Evolutionary conservation across 139 green algal genomes (phyloP).

Genomic region (Bryopsis sp.): DNA sequence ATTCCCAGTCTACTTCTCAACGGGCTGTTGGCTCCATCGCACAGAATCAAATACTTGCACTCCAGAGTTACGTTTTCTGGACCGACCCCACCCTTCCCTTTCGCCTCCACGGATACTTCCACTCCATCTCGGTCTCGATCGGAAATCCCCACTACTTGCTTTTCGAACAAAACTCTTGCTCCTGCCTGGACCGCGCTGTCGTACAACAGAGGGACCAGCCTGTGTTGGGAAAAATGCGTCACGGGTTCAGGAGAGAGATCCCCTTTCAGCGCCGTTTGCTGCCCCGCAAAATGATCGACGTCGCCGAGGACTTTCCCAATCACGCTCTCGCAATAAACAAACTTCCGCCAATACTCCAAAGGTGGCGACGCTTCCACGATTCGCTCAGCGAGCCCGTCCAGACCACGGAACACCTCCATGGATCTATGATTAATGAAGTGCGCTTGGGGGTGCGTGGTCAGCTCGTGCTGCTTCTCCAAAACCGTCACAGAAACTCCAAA

Average conservation of each 20-base stretch:
- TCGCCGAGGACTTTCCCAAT: slow-evolving; percentile 13
- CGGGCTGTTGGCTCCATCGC: neutral
- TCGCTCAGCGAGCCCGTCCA: slow-evolving; percentile 34
- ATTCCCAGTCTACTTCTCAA: slow-evolving; percentile 34
- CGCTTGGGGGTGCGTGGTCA: slow-evolving; percentile 67
- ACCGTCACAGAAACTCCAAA: slow-evolving; percentile 16
- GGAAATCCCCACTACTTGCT: no score
- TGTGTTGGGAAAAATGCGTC: slow-evolving; percentile 76
- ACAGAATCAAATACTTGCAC: neutral
- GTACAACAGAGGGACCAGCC: slow-evolving; percentile 67
- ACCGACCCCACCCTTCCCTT: neutral
- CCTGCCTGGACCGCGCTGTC: no score
- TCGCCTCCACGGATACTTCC: neutral
- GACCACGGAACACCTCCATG: slow-evolving; percentile 72
- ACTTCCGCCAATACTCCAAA: slow-evolving; percentile 70
- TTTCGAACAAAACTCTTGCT: no score
- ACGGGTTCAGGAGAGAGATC: slow-evolving; percentile 55
- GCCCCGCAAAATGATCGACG: slow-evolving; percentile 9
- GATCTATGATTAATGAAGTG: slow-evolving; percentile 93
- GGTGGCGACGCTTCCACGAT: slow-evolving; percentile 46
- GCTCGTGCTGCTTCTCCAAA: slow-evolving; percentile 8
- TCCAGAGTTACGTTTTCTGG: neutral
- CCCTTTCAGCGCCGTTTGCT: neutral
- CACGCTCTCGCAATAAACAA: slow-evolving; percentile 69
- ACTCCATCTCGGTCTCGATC: no score